These are phyloP conservation scores for Aspergillus indologenus DNA, from an alignment of 495 filamentous ascomycete genomes.

Conservation along the genomic window DNA sequence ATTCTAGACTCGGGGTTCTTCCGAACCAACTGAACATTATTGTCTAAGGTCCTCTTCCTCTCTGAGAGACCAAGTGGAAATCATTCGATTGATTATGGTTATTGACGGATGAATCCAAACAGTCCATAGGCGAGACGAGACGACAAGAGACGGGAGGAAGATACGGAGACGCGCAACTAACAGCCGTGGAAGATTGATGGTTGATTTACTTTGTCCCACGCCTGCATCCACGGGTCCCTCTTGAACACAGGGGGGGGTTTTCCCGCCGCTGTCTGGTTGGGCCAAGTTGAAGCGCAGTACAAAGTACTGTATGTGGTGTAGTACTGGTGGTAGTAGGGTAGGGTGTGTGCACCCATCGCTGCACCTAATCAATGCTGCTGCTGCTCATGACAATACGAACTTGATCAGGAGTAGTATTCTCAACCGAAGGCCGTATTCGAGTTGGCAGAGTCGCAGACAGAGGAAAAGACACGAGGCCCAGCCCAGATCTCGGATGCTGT, in stretches of 20 bases:
- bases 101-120: too few relatives aligned
- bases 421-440: not conserved
- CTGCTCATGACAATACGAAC: not conserved
- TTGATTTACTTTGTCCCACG: not conserved
- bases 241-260: not conserved
- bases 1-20: not conserved
- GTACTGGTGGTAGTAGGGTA: too few relatives aligned
- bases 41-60: not conserved
- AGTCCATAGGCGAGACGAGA: not conserved
- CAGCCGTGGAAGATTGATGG: not conserved
- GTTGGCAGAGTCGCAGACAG: not conserved
- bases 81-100: not conserved
- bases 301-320: not conserved
- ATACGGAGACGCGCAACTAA: not conserved
- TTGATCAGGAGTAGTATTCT: too few relatives aligned
- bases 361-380: not conserved
- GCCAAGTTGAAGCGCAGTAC: not conserved
- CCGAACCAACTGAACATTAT: not conserved
- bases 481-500: constrained; percentile 25
- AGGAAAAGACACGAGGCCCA: constrained; percentile 12
- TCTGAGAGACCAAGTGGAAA: not conserved
- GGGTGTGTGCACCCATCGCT: not conserved
- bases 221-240: not conserved
- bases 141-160: not conserved
- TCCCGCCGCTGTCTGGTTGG: not conserved